These are phyloP conservation scores for Didymella glomerata DNA, from an alignment of 2,329 filamentous ascomycete species.

Conservation along the genomic window DNA sequence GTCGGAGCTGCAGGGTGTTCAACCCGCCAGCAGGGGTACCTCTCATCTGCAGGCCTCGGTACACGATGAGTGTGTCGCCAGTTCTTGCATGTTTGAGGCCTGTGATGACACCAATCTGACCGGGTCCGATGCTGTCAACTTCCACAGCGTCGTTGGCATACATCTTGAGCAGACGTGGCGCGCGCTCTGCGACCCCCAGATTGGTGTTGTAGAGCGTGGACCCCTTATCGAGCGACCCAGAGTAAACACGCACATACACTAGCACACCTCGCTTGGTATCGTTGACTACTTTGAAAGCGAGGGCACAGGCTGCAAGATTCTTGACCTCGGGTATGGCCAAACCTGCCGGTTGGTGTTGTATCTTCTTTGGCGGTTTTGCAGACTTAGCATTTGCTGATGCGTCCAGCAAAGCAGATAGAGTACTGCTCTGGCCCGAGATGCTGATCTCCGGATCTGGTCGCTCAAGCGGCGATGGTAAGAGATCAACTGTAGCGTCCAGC, in stretches of 20 bases:
- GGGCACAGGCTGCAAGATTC: constrained; percentile 73
- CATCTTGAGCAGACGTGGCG: constrained; percentile 84
- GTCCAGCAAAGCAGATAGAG: constrained; percentile 58
- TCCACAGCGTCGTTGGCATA: constrained; percentile 89
- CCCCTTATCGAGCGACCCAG: constrained; percentile 78
- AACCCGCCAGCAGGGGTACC: constrained; percentile 73
- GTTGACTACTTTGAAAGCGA: constrained; percentile 93
- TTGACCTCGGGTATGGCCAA: constrained; percentile 52
- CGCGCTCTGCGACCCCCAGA: constrained; percentile 78
- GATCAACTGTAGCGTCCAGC: constrained; percentile 85
- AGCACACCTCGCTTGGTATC: constrained; percentile 86
- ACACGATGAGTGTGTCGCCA: constrained; percentile 87
- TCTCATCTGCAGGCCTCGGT: constrained; percentile 67
- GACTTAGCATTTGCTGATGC: constrained; percentile 42
- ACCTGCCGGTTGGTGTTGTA: constrained; percentile 22
- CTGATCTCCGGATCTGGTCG: constrained; percentile 81
- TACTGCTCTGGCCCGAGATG: constrained; percentile 66
- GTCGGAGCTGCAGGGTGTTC: constrained; percentile 80
- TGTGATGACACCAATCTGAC: constrained; percentile 92
- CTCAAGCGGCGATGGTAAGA: constrained; percentile 83
- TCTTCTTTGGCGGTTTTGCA: constrained; percentile 27
- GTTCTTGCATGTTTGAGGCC: constrained; percentile 92
- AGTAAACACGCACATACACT: constrained; percentile 92
- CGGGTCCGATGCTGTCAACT: constrained; percentile 78
- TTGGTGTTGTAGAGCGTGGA: constrained; percentile 86